Conservation (phyloP, 2,329 filamentous ascomycete genomes). For the Colletotrichum acutatum region DNA sequence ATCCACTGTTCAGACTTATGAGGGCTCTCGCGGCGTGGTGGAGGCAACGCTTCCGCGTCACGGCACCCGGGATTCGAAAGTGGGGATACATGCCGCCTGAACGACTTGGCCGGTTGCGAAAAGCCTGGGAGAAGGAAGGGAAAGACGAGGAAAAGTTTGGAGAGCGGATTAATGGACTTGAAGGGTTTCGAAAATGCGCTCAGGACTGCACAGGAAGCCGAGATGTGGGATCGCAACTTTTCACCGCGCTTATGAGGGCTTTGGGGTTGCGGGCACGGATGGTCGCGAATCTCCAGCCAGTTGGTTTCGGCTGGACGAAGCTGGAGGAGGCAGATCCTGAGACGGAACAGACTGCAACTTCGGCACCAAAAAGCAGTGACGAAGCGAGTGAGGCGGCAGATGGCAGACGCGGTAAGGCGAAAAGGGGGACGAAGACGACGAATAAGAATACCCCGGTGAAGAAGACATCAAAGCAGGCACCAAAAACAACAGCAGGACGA, state of each 20-base stretch:
- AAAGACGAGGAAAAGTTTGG: slow-evolving; percentile 76
- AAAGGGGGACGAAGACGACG: slow-evolving; percentile 37
- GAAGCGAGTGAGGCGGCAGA: slow-evolving; percentile 31
- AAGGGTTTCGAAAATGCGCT: slow-evolving; percentile 77
- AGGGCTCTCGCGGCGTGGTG: slow-evolving; percentile 85
- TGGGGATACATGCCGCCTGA: slow-evolving; percentile 86
- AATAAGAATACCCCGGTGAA: slow-evolving; percentile 26
- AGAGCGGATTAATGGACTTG: slow-evolving; percentile 75
- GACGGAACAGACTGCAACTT: slow-evolving; percentile 44
- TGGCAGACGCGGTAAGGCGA: not conserved
- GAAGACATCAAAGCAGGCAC: slow-evolving; percentile 5
- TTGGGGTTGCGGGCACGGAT: slow-evolving; percentile 85
- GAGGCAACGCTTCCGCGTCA: slow-evolving; percentile 84
- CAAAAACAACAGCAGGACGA: slow-evolving; percentile 6
- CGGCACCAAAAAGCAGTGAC: slow-evolving; percentile 11
- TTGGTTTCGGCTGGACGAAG: slow-evolving; percentile 93
- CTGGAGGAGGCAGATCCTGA: slow-evolving; percentile 77
- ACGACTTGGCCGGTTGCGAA: slow-evolving; percentile 77
- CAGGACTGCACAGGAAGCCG: slow-evolving; percentile 81
- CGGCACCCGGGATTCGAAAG: slow-evolving; percentile 85
- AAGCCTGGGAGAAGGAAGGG: slow-evolving; percentile 72
- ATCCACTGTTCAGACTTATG: slow-evolving; percentile 82
- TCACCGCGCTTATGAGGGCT: slow-evolving; percentile 84
- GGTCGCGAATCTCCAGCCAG: slow-evolving; percentile 84
- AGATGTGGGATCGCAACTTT: slow-evolving; percentile 89